Evolutionary conservation across 78 protist species (phyloP).

Genomic region (Pigoraptor vietnamica): DNA sequence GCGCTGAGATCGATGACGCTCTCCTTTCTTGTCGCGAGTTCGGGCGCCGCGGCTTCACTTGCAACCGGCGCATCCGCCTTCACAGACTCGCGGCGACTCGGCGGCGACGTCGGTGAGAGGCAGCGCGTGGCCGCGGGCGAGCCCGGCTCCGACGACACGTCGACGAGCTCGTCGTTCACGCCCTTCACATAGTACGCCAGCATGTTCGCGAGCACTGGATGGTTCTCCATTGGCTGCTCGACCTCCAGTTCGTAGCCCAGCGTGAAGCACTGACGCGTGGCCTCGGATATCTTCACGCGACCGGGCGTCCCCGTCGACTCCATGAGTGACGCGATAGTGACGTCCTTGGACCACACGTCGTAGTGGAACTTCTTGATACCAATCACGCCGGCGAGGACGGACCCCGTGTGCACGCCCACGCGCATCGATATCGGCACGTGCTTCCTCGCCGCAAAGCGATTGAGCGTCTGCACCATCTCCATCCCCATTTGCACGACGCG

Average conservation of each 20-base stretch:
- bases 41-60: no score
- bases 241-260: background rate
- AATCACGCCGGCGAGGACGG: slow-evolving; percentile 67
- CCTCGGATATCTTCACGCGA: slow-evolving; percentile 29
- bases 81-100: no score
- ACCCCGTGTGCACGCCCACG: slow-evolving; percentile 70
- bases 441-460: background rate
- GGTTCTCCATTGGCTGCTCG: background rate
- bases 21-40: no score
- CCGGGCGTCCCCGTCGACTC: slow-evolving; percentile 43
- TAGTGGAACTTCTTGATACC: slow-evolving; percentile 55
- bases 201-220: background rate
- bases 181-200: background rate
- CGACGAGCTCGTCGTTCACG: no score
- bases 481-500: background rate
- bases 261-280: background rate
- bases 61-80: no score
- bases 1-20: no score
- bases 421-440: background rate
- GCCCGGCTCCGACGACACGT: background rate
- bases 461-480: background rate
- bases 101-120: background rate
- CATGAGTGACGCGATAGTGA: slow-evolving; percentile 16
- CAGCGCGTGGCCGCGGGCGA: background rate
- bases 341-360: slow-evolving; percentile 48